These are phyloP conservation scores for Tetrahymena elliotti DNA, from an alignment of 73 alveolate species.

Conservation along the genomic window DNA sequence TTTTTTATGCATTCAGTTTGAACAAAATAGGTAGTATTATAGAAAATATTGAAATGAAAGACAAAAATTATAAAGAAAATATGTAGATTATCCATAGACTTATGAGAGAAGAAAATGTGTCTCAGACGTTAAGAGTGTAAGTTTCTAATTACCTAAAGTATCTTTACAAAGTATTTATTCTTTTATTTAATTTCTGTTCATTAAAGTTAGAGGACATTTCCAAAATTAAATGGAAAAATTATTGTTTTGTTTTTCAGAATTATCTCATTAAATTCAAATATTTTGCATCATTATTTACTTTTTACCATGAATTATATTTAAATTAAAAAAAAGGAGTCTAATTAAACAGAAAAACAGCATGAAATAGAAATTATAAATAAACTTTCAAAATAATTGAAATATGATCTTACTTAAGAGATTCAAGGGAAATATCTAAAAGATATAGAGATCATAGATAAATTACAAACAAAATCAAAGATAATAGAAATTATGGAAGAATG, in stretches of 20 bases:
- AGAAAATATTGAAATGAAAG: background rate
- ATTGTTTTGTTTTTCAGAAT: too few species aligned
- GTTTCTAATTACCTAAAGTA: background rate
- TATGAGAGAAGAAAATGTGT: background rate
- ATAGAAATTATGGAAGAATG: background rate
- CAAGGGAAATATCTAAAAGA: background rate
- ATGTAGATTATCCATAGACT: background rate
- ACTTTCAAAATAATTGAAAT: background rate
- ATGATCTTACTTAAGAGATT: background rate
- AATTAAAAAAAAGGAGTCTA: background rate
- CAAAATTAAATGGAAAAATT: too few species aligned
- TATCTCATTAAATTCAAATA: too few species aligned
- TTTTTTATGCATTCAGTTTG: slow-evolving; percentile 19
- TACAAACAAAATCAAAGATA: background rate
- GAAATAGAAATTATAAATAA: background rate
- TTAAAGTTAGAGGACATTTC: too few species aligned
- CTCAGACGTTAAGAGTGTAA: background rate
- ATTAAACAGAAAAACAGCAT: background rate
- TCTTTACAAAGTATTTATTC: background rate
- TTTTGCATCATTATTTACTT: too few species aligned
- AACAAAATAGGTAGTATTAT: slow-evolving; percentile 21
- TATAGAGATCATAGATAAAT: too few species aligned
- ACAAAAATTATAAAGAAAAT: background rate
- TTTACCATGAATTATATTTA: too few species aligned
- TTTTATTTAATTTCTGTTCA: too few species aligned